Evolutionary conservation across 805 yeast genomes (phyloP).

Genomic region (Suhomyces tanzawaensis): DNA sequence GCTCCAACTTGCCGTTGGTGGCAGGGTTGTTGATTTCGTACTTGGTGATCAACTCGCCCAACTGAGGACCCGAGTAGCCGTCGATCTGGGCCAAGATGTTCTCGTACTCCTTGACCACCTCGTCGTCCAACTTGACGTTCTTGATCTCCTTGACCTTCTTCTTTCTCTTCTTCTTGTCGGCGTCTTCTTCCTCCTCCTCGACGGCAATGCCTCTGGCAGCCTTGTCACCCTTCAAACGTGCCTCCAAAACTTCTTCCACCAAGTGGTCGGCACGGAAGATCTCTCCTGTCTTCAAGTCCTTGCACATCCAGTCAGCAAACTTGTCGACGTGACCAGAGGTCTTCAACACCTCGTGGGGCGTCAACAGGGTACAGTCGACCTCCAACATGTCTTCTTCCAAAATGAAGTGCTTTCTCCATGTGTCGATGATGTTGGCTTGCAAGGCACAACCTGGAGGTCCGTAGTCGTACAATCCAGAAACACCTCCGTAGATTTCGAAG

Average conservation of each 20-base stretch:
- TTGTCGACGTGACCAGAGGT: constrained; percentile 99
- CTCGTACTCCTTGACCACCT: constrained; percentile 77
- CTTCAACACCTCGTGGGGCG: constrained; percentile 96
- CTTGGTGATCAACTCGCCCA: constrained; percentile 84
- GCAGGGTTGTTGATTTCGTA: constrained; percentile 88
- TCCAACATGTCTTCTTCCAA: constrained; percentile 98
- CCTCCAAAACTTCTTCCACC: constrained; percentile 95
- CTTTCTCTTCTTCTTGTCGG: constrained; percentile 67
- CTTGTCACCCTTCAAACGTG: constrained; percentile 94
- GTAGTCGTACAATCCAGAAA: constrained; percentile 94
- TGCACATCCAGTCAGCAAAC: constrained; percentile 99
- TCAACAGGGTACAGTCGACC: constrained; percentile 96
- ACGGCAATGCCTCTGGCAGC: constrained; percentile 84
- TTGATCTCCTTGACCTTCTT: constrained; percentile 89
- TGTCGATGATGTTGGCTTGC: constrained; percentile 92
- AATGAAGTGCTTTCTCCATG: constrained; percentile 97
- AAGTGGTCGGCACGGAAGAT: constrained; percentile 98
- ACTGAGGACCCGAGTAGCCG: constrained; percentile 88
- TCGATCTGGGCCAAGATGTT: constrained; percentile 87
- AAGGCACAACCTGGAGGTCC: constrained; percentile 99
- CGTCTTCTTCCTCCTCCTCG: constrained; percentile 55
- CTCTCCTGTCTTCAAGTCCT: constrained; percentile 93
- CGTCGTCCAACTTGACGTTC: constrained; percentile 90
- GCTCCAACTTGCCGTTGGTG: constrained; percentile 80
- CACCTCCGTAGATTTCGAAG: constrained; percentile 97